A percentile compares a stretch with the other conserved stretches of the same genome.
These are phyloP conservation scores for Fusarium sp. DNA, from an alignment of 2,329 filamentous ascomycete species.

Conservation along the genomic window DNA sequence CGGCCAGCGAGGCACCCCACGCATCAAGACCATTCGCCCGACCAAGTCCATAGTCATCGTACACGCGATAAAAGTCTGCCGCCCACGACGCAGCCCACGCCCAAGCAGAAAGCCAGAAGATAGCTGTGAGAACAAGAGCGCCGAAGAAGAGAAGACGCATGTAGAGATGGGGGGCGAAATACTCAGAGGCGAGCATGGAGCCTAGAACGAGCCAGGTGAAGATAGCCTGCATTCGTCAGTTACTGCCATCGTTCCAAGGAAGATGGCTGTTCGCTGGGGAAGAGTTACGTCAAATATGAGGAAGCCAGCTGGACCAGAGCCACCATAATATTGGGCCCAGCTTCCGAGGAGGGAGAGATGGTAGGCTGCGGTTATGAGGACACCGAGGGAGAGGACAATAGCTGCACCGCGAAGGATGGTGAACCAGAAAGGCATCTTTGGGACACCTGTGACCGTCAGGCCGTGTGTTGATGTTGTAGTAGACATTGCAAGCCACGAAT, in stretches of 20 bases:
- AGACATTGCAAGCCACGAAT: conserved; percentile 6
- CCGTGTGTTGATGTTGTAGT: conserved; percentile 38
- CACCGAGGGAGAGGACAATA: conserved; percentile 54
- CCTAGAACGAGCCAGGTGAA: conserved; percentile 57
- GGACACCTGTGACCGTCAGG: conserved; percentile 53
- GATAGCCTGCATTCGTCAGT: conserved; percentile 51
- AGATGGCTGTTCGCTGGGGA: conserved; percentile 19
- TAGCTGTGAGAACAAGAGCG: conserved; percentile 51
- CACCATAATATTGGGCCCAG: conserved; percentile 36
- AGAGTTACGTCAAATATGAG: conserved; percentile 60
- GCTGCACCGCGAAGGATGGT: conserved; percentile 54
- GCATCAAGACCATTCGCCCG: conserved; percentile 35
- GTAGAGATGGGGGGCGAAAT: conserved; percentile 52
- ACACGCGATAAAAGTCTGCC: conserved; percentile 42
- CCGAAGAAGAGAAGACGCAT: conserved; percentile 50
- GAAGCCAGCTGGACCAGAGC: conserved; percentile 55
- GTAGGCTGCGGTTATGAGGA: conserved; percentile 57
- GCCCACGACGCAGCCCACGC: conserved; percentile 55
- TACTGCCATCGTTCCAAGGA: background rate
- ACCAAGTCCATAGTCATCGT: conserved; percentile 31
- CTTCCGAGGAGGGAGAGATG: conserved; percentile 51
- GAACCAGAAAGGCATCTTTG: conserved; percentile 52
- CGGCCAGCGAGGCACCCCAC: conserved; percentile 50
- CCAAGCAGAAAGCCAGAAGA: conserved; percentile 58
- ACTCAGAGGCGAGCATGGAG: conserved; percentile 51